Conservation (phyloP, 148 eudicot species). For the Salicornia ramosissima region DNA sequence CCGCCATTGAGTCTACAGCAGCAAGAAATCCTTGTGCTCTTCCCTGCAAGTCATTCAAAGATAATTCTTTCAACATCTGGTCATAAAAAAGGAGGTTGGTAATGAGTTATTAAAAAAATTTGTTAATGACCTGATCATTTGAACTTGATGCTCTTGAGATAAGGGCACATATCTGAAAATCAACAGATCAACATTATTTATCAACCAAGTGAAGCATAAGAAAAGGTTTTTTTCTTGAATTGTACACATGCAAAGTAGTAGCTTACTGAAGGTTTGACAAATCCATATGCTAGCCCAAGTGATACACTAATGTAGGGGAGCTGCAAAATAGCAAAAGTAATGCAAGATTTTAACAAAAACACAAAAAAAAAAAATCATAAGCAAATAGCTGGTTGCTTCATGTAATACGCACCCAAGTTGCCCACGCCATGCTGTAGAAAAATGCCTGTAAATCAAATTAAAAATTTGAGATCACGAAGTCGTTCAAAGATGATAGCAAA, state of each 20-base stretch:
- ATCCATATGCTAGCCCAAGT: constrained; percentile 33
- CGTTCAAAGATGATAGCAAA: background rate
- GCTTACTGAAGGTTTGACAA: constrained; percentile 37
- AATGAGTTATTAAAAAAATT: background rate
- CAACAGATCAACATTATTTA: background rate
- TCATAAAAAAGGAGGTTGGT: background rate
- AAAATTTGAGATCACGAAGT: constrained; percentile 5
- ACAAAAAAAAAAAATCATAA: background rate
- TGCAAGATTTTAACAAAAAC: background rate
- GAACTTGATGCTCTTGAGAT: constrained; percentile 32
- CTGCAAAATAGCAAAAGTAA: constrained; percentile 17
- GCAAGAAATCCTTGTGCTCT: constrained; percentile 34
- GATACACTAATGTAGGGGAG: constrained; percentile 32
- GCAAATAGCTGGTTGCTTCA: background rate
- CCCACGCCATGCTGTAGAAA: constrained; percentile 81
- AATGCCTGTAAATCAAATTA: constrained; percentile 43
- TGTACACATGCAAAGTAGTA: constrained; percentile 8
- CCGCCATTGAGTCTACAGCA: constrained; percentile 32
- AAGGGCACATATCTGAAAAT: constrained; percentile 29
- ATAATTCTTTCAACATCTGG: background rate
- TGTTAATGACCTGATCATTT: constrained; percentile 30
- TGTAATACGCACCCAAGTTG: constrained; percentile 51
- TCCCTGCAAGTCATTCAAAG: constrained; percentile 22
- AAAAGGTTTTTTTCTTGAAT: background rate
- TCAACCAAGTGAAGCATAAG: background rate